A percentile compares a stretch with the other conserved stretches of the same genome.
phyloP scores from a whole-genome alignment of 768 basidiomycete species.

The Naganishia friedmannii region DNA sequence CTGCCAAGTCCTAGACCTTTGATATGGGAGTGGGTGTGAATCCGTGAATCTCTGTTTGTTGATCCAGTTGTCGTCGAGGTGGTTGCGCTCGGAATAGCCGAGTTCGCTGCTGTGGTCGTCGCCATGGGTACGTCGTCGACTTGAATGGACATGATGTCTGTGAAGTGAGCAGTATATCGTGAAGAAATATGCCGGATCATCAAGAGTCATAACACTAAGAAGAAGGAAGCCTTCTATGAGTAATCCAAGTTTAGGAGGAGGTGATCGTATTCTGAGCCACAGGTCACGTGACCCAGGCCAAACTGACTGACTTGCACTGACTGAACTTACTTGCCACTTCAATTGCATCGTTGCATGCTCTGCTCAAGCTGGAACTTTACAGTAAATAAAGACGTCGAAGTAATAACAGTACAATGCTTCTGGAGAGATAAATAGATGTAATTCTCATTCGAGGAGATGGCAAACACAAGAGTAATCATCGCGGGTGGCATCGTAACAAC shows the following conservation, averaged over 20 bases:
- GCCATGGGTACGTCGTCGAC: slow-evolving; percentile 7
- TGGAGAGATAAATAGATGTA: no score
- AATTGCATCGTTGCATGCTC: no score
- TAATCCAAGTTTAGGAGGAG: not conserved
- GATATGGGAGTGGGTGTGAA: slow-evolving; percentile 81
- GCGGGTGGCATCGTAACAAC: no score
- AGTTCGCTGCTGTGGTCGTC: not conserved
- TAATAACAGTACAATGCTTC: no score
- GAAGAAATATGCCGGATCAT: not conserved
- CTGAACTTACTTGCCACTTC: no score
- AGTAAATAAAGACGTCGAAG: no score
- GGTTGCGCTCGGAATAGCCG: slow-evolving; percentile 3
- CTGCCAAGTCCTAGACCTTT: slow-evolving; percentile 86
- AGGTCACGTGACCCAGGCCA: not conserved
- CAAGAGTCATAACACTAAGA: not conserved
- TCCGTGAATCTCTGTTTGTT: slow-evolving; percentile 47
- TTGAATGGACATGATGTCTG: slow-evolving; percentile 7
- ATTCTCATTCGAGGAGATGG: no score
- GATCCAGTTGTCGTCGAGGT: slow-evolving; percentile 33
- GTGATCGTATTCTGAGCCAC: not conserved
- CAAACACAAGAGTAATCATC: no score
- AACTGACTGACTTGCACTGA: not conserved
- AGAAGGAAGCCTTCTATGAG: not conserved
- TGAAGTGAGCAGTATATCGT: not conserved
- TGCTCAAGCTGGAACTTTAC: no score